Percentiles rank a stretch among this genome's conserved stretches.
phyloP scores from a whole-genome alignment of 129 eudicot species.

The Ambrosia artemisiifolia region DNA sequence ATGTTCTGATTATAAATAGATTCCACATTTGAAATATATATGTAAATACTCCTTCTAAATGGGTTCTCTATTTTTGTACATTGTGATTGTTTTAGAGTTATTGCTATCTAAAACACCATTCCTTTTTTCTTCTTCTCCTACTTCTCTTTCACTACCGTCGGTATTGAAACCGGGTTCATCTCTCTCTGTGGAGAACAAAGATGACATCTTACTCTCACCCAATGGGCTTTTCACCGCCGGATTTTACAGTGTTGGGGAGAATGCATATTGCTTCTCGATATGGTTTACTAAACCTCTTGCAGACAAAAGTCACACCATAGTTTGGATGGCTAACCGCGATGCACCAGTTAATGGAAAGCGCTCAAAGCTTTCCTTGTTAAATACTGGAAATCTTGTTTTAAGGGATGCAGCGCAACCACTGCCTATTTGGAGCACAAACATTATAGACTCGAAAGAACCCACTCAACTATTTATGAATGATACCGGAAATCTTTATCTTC shows the following conservation, averaged over 20 bases:
- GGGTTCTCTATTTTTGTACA: constrained; percentile 6
- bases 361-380: constrained; percentile 27
- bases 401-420: constrained; percentile 29
- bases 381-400: constrained; percentile 38
- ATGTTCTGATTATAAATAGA: background rate
- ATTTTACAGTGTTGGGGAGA: constrained; percentile 40
- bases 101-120: constrained; percentile 5
- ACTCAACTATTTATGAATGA: constrained; percentile 21
- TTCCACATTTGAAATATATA: background rate
- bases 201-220: constrained; percentile 30
- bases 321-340: constrained; percentile 62
- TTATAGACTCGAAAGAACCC: constrained; percentile 14
- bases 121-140: constrained; percentile 10
- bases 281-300: constrained; percentile 40
- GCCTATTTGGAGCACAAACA: constrained; percentile 25
- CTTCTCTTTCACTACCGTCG: constrained; percentile 9
- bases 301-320: constrained; percentile 27
- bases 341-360: constrained; percentile 48
- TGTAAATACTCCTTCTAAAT: background rate
- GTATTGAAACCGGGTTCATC: constrained; percentile 26
- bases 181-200: constrained; percentile 29
- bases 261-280: constrained; percentile 47
- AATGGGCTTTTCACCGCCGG: constrained; percentile 43
- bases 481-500: constrained; percentile 42
- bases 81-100: constrained; percentile 7